Evolutionary conservation across 1,139 yeast species (phyloP), one percentile per base, ranked within the genome.

Genomic region (Lodderomyces jiufengensis): DNA sequence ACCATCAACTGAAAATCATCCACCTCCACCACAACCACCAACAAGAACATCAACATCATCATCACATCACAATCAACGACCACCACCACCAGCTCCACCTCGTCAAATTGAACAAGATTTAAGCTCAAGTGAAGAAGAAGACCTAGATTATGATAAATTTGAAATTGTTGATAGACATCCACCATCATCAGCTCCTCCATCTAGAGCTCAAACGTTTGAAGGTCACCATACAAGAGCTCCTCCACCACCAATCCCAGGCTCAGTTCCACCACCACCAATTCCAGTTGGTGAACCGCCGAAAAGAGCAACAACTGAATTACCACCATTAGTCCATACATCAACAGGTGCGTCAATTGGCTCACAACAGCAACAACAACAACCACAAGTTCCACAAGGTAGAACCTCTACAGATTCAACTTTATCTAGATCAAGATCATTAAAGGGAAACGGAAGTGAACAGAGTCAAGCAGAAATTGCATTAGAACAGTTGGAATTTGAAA

Each of bases 391-490:
- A 12, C 14, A 11, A 24, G 20, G 14, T 9, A 39, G 39, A 37
- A 44, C 24, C 36, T 44, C 44, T 36, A 30, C 40, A 45, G 33
- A 47, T 34, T 25, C 38, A 7, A 24, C 33, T 6, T 9, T 36
- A 6, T 18, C 41, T n/a, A 43, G 61, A 31, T 34, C 54, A 7
- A 48, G 49, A 24, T 51, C 60, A 2, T 24, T 43, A 8, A 50
- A 47, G 32, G 48, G 48, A 4, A n/a, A n/a, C n/a, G n/a, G n/a
- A 18, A 39, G 34, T n/a, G 65, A 55, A 28, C 51, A 47, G 28
- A 45, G 52, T 4, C 66, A 57, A 41, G 72, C 73, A 0, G 70
- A 60, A 7, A 23, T 42, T 3, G 47, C 54, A 7, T 40, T 58
- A 20, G 52, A 46, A 8, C 55, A 51, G 3, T 42, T 68, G 28